phyloP scores from a whole-genome alignment of 441 rosid species.

The Populus hybrid region DNA sequence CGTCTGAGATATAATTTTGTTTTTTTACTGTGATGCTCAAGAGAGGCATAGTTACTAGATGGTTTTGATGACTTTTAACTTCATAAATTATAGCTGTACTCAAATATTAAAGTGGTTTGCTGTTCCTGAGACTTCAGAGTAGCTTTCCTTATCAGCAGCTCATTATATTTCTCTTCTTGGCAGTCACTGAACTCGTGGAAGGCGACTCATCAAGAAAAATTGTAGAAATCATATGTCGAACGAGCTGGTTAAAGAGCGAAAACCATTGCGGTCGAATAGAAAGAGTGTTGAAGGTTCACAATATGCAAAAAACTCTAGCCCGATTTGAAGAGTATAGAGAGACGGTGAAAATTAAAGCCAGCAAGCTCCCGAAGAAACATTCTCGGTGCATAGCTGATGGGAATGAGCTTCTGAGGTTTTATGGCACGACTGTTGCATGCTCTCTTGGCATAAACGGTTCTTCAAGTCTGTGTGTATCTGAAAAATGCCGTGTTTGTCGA shows the following conservation, averaged over 20 bases:
- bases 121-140: neutral
- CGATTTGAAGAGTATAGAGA: constrained; percentile 90
- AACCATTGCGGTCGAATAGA: constrained; percentile 83
- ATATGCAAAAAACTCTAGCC: constrained; percentile 89
- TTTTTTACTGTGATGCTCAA: neutral
- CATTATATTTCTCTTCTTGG: constrained; percentile 6
- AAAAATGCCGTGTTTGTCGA: constrained; percentile 76
- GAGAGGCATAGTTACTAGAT: neutral
- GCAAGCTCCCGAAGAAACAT: constrained; percentile 91
- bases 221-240: constrained; percentile 88
- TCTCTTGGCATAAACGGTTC: constrained; percentile 76
- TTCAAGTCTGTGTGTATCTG: constrained; percentile 71
- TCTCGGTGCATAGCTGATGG: constrained; percentile 95
- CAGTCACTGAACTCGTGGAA: constrained; percentile 93
- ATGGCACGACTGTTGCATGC: constrained; percentile 80
- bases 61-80: neutral
- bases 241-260: constrained; percentile 88
- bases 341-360: constrained; percentile 75
- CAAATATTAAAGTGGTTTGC: neutral
- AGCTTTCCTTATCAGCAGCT: constrained; percentile 11
- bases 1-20: neutral
- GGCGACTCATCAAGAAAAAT: constrained; percentile 96
- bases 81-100: neutral
- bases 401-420: constrained; percentile 86
- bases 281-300: constrained; percentile 86